A percentile compares a stretch with the other conserved stretches of the same genome.
Conservation (phyloP, 2,329 filamentous ascomycete genomes). For the Cladosporium austrohemisphaericum region DNA sequence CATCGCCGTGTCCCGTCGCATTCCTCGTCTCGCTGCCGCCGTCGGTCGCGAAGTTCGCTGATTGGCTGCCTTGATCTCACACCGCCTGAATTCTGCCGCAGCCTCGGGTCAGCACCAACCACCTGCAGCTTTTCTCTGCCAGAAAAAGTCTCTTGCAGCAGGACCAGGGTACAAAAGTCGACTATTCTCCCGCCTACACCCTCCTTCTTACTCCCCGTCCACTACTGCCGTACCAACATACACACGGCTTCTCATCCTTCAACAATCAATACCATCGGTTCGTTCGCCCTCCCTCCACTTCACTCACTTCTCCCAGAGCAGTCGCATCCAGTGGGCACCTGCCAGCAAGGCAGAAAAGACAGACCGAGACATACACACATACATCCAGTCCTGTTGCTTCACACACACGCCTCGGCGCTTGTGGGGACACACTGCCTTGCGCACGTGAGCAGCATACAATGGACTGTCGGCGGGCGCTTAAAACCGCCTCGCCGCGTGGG, state of each 20-base stretch:
- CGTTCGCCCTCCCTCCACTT: not conserved
- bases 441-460: conserved; percentile 37
- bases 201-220: not conserved
- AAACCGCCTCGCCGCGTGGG: conserved; percentile 38
- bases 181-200: not conserved
- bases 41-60: not conserved
- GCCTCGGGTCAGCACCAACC: not conserved
- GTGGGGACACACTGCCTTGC: conserved; percentile 52
- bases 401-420: conserved; percentile 43
- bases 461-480: conserved; percentile 31
- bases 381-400: conserved; percentile 20
- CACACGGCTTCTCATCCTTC: conserved; percentile 2
- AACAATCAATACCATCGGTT: conserved; percentile 1
- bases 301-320: not conserved
- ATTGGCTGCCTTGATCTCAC: not conserved
- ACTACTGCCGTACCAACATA: not conserved
- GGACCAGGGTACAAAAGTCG: conserved; percentile 4
- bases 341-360: conserved; percentile 7
- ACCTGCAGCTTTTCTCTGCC: not conserved
- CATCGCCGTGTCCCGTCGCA: too few species aligned
- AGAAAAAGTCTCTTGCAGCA: conserved; percentile 13
- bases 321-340: conserved; percentile 9
- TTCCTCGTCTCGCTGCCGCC: not conserved
- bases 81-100: not conserved
- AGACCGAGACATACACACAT: conserved; percentile 11